Percentiles rank a stretch among this genome's conserved stretches.
phyloP scores from a whole-genome alignment of 2,329 filamentous ascomycete genomes.

The Neonectria coccinea region DNA sequence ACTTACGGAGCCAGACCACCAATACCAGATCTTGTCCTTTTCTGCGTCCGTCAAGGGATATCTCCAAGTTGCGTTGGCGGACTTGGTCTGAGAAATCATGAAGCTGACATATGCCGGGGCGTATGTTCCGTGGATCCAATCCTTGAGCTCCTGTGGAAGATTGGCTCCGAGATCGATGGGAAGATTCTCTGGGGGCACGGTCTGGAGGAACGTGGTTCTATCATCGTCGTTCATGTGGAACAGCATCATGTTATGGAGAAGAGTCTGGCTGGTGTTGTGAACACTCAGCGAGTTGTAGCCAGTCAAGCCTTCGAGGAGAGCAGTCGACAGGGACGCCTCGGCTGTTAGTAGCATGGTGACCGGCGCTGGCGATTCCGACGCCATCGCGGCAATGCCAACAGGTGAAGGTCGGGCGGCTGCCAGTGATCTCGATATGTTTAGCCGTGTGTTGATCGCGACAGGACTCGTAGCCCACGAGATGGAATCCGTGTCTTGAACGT shows the following conservation, averaged over 20 bases:
- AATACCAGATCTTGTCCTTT: slow-evolving; percentile 1
- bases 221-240: background rate
- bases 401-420: background rate
- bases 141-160: background rate
- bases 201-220: background rate
- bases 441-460: background rate
- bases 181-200: background rate
- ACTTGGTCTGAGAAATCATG: background rate
- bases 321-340: background rate
- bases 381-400: background rate
- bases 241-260: slow-evolving; percentile 1
- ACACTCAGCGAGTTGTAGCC: background rate
- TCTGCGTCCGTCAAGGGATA: background rate
- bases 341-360: background rate
- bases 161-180: background rate
- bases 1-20: background rate
- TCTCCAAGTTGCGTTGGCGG: background rate
- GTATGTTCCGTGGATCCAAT: background rate
- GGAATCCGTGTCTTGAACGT: background rate
- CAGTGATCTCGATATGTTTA: background rate
- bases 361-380: background rate
- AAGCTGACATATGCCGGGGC: background rate
- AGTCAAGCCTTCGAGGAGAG: background rate
- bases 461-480: background rate
- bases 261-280: background rate